Evolutionary conservation across 257 asterid genomes (phyloP).

Genomic region (Solanum sitiens): DNA sequence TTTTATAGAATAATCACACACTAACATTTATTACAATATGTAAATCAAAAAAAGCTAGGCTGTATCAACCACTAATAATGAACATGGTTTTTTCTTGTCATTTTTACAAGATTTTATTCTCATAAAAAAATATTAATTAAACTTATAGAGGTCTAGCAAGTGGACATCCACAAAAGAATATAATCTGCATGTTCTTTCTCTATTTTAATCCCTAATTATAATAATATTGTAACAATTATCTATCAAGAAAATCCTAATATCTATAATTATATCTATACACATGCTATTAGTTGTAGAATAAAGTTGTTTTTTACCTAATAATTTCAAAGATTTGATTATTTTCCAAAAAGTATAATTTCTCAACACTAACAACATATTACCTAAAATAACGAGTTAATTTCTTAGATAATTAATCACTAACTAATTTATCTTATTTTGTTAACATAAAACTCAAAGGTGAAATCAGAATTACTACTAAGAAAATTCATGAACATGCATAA

Average conservation of each 20-base stretch:
- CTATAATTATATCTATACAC: background rate
- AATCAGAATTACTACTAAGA: background rate
- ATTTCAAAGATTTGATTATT: background rate
- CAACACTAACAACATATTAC: background rate
- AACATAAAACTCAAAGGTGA: background rate
- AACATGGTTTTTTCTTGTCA: background rate
- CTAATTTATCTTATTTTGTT: background rate
- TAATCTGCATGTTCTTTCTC: background rate
- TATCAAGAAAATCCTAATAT: background rate
- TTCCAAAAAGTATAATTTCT: background rate
- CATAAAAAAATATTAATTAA: background rate
- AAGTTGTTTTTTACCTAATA: background rate
- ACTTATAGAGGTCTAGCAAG: background rate
- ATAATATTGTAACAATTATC: background rate
- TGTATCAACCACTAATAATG: background rate
- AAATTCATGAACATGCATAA: background rate
- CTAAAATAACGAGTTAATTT: background rate
- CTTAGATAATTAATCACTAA: background rate
- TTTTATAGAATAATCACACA: background rate
- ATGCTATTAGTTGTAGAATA: background rate
- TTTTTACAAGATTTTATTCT: background rate
- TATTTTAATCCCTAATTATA: background rate
- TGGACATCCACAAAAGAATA: background rate
- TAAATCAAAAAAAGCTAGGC: background rate
- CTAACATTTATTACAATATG: background rate